Evolutionary conservation across 1,284 basidiomycete genomes (phyloP).

Genomic region (Ceratobasidium papillatum): DNA sequence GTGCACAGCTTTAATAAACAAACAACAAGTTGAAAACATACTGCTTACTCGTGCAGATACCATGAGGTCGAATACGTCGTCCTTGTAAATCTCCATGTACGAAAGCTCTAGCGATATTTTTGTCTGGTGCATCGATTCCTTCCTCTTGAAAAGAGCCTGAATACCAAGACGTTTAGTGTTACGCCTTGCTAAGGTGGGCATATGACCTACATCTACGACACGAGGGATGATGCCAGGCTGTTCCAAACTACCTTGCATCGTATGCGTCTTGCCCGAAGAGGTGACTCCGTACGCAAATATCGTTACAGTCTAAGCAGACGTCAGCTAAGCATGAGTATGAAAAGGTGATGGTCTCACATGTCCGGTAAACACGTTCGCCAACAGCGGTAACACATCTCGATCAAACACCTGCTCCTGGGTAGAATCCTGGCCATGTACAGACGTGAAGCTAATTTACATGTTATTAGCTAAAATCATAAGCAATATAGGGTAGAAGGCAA

Average conservation of each 20-base stretch:
- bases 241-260: slow-evolving; percentile 77
- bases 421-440: slow-evolving; percentile 71
- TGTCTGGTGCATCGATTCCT: slow-evolving; percentile 37
- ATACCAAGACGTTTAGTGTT: slow-evolving; percentile 16
- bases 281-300: slow-evolving; percentile 86
- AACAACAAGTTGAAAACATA: slow-evolving; percentile 3
- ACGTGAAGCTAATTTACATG: slow-evolving; percentile 62
- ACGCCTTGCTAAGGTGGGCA: too few relatives aligned
- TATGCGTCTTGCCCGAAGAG: slow-evolving; percentile 83
- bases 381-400: slow-evolving; percentile 72
- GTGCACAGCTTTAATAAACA: slow-evolving; percentile 35
- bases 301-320: slow-evolving; percentile 67
- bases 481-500: neutral
- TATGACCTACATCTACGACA: slow-evolving; percentile 64
- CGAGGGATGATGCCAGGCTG: slow-evolving; percentile 83
- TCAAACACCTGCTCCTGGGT: slow-evolving; percentile 75
- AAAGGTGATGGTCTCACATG: slow-evolving; percentile 59
- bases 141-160: slow-evolving; percentile 50
- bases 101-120: slow-evolving; percentile 62
- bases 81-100: slow-evolving; percentile 88
- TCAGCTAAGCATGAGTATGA: slow-evolving; percentile 3
- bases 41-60: slow-evolving; percentile 67
- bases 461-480: neutral
- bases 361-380: slow-evolving; percentile 73
- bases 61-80: slow-evolving; percentile 84